Conservation (phyloP, 106 monocot genomes). For the Dendrobium nobile region DNA sequence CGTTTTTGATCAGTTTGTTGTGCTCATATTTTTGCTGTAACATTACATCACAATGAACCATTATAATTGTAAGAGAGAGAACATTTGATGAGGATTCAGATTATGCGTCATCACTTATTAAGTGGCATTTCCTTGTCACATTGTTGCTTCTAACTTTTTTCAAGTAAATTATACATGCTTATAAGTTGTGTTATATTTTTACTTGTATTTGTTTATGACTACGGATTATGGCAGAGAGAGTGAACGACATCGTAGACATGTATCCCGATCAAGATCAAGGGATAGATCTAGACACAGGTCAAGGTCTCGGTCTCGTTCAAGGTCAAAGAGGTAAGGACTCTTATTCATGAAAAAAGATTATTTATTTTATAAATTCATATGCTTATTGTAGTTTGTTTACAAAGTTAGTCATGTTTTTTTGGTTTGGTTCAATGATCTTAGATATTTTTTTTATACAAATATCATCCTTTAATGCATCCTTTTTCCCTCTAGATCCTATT, state of each 20-base stretch:
- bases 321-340: conserved; percentile 58
- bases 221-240: conserved; percentile 58
- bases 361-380: neutral
- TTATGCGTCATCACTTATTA: neutral
- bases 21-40: too few relatives aligned
- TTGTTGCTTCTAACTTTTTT: neutral
- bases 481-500: neutral
- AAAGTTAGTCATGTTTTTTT: neutral
- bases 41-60: too few relatives aligned
- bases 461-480: neutral
- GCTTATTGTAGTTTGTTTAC: neutral
- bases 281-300: conserved; percentile 56
- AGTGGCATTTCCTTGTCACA: neutral
- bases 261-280: conserved; percentile 47
- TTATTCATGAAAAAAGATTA: neutral
- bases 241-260: conserved; percentile 41
- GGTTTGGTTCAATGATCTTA: neutral
- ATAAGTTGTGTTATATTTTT: neutral
- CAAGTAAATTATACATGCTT: neutral
- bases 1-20: too few relatives aligned
- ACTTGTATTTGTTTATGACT: neutral
- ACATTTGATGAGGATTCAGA: neutral
- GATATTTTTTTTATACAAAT: neutral
- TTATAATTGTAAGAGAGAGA: neutral
- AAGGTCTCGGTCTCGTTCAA: conserved; percentile 55